These are phyloP conservation scores for Tieghemiomyces parasiticus DNA, from an alignment of 192 early-diverging fungal genomes.

Conservation along the genomic window DNA sequence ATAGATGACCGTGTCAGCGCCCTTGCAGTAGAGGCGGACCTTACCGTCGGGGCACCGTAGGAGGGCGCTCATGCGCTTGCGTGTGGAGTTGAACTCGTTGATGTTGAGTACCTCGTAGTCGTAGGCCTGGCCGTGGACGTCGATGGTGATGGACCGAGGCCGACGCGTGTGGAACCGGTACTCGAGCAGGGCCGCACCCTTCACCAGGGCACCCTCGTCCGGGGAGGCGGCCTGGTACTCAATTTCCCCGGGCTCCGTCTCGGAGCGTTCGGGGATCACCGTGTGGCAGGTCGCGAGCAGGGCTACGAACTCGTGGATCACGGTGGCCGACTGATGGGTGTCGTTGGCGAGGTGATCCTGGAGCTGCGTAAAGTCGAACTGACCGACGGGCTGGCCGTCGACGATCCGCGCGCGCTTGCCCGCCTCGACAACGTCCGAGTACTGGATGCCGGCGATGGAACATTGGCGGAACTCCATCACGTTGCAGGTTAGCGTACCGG, in stretches of 20 bases:
- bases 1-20: constrained; percentile 93
- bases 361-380: constrained; percentile 47
- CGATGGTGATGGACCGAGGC: constrained; percentile 26
- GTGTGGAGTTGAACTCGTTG: constrained; percentile 98
- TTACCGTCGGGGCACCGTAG: constrained; percentile 71
- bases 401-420: constrained; percentile 65
- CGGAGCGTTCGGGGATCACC: constrained; percentile 79
- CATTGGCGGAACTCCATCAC: constrained; percentile 82
- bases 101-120: constrained; percentile 91
- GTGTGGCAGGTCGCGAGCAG: constrained; percentile 92
- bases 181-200: constrained; percentile 45
- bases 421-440: constrained; percentile 82
- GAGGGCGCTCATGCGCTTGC: constrained; percentile 94
- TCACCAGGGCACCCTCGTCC: constrained; percentile 88
- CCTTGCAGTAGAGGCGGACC: constrained; percentile 89
- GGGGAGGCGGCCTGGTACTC: constrained; percentile 93
- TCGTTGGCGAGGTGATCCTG: constrained; percentile 33
- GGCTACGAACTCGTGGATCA: constrained; percentile 81
- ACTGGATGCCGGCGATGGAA: constrained; percentile 81
- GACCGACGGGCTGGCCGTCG: constrained; percentile 50
- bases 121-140: constrained; percentile 12
- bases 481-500: constrained; percentile 74
- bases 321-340: constrained; percentile 35
- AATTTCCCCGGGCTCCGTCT: constrained; percentile 49
- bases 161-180: constrained; percentile 48